A percentile compares a stretch with the other conserved stretches of the same genome.
phyloP scores from a whole-genome alignment of 2,329 filamentous ascomycete species.

The Aspergillus piperis region DNA sequence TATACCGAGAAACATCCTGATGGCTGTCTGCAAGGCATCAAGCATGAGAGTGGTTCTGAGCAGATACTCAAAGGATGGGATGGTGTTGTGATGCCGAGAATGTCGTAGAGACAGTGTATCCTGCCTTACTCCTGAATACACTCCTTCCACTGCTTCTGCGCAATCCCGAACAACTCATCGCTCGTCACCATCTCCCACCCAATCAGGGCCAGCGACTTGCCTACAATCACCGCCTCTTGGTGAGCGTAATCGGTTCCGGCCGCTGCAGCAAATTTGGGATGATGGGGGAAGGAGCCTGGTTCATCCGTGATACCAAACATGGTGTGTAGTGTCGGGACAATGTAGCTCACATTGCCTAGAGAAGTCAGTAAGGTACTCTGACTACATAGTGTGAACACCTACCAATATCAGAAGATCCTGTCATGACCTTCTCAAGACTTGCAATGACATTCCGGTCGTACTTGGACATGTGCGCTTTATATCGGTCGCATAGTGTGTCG shows the following conservation, averaged over 20 bases:
- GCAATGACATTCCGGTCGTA: constrained; percentile 43
- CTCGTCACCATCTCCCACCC: constrained; percentile 37
- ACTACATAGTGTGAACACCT: constrained; percentile 7
- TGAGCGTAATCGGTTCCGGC: constrained; percentile 48
- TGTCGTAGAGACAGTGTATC: not conserved
- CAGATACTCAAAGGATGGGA: too few relatives aligned
- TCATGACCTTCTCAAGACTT: constrained; percentile 41
- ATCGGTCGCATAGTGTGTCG: constrained; percentile 47
- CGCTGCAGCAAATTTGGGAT: constrained; percentile 47
- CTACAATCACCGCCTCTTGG: constrained; percentile 45
- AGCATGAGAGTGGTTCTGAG: too few relatives aligned
- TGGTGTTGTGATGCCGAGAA: not conserved
- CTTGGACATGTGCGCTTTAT: constrained; percentile 47
- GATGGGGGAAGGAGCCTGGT: constrained; percentile 38
- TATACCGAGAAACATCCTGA: not conserved
- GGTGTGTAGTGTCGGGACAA: constrained; percentile 52
- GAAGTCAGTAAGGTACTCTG: not conserved
- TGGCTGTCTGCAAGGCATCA: not conserved
- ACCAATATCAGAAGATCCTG: constrained; percentile 52
- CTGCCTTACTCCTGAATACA: constrained; percentile 22
- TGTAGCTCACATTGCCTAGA: constrained; percentile 53
- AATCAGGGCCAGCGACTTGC: constrained; percentile 48
- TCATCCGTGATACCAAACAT: constrained; percentile 49
- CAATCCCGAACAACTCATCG: constrained; percentile 25
- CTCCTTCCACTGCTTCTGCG: constrained; percentile 29